These are phyloP conservation scores for Phyllostachys edulis DNA, from an alignment of 176 grass and related monocot genomes.

Conservation along the genomic window DNA sequence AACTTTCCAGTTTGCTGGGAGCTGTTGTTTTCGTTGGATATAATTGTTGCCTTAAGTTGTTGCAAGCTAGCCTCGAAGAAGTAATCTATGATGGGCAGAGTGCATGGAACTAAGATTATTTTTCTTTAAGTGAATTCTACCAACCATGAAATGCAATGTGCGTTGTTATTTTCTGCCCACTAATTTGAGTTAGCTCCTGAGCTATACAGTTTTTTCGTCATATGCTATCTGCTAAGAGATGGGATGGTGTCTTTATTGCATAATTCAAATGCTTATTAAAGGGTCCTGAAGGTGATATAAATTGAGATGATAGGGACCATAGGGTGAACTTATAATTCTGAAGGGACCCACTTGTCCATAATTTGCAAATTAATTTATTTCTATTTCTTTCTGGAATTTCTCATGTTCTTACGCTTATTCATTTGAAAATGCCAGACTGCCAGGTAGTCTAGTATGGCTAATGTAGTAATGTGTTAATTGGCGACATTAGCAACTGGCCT, in stretches of 20 bases:
- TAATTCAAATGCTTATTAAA: background rate
- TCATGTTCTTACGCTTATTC: background rate
- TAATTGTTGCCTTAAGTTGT: background rate
- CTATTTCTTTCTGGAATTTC: background rate
- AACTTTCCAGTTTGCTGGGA: background rate
- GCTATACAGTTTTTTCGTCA: background rate
- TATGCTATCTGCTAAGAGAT: constrained; percentile 11
- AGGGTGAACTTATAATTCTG: background rate
- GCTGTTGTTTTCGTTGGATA: background rate
- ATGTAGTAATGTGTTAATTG: background rate
- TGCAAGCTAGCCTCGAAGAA: constrained; percentile 13
- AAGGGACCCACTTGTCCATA: background rate
- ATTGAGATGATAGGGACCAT: background rate
- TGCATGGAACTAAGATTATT: background rate
- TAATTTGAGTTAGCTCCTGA: background rate
- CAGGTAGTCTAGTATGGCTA: background rate
- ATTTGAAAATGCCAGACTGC: background rate
- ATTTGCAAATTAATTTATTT: background rate
- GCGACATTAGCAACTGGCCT: background rate
- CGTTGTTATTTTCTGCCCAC: background rate
- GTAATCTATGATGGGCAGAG: background rate
- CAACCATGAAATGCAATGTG: background rate
- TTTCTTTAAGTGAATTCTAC: background rate
- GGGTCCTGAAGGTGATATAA: background rate
- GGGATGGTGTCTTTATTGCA: background rate